Evolutionary conservation across 148 eudicot species (phyloP), one percentile per base, ranked within the genome.

Genomic region (Rhododendron mucronatum): DNA sequence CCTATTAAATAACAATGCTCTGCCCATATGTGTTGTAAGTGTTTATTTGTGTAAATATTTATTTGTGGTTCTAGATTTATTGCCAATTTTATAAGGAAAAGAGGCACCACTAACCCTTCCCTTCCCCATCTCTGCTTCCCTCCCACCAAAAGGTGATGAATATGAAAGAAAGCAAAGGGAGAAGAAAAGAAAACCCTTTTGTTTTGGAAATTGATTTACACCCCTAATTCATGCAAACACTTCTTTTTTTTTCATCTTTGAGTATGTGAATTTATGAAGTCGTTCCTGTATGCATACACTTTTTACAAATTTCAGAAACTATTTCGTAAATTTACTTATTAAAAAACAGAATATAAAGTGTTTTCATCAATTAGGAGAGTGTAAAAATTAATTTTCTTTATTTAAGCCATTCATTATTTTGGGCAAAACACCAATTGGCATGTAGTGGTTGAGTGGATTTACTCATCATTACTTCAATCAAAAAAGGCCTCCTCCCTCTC

Each of bases 381-480:
- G 7, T 6, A 41, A 41, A 41, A 41, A 41, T 41, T 0, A 41
- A 41, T 41, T 6, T 41, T 7, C 6, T 41, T 41, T 41, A 5
- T 41, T 41, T 39, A 74, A 81, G 87, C 33, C 80, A 81, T 81
- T 76, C 73, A 81, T 74, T 51, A 80, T 84, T 86, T 75, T 76
- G 33, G 87, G 63, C 83, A 82, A 84, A 87, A 37, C 82, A 30
- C 55, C 21, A 57, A 82, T 82, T 89, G 86, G 84, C 50, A 80
- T 79, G 4, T 84, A 21, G 88, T 87, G 88, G 71, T 39, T 86
- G 87, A 87, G 87, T 88, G 91, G 84, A 84, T 88, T 90, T 90
- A 90, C 90, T 93, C 90, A 90, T 93, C 89, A 93, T 93, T 88
- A 86, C 90, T 89, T 90, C 95, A 91, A 92, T 93, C 91, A 89